These are phyloP conservation scores for Yamagishiella unicocca DNA, from an alignment of 139 green algal species.

Conservation along the genomic window DNA sequence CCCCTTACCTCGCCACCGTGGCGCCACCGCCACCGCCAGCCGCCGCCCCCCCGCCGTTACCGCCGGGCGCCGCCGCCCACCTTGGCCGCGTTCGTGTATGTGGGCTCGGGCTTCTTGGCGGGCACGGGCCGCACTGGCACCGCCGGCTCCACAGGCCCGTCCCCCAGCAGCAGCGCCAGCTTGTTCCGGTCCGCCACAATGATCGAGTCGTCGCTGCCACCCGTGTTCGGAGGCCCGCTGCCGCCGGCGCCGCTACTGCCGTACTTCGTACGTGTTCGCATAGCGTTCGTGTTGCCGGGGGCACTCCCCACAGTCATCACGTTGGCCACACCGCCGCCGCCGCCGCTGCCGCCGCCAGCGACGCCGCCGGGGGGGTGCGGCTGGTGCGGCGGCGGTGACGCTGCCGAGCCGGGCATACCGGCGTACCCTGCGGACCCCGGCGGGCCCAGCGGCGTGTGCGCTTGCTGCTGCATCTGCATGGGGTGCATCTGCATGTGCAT, in stretches of 20 bases:
- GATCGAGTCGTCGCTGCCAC: constrained; percentile 9
- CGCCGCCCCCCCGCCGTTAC: too few relatives aligned
- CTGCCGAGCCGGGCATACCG: not conserved
- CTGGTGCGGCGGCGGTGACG: too few relatives aligned
- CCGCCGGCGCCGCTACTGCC: not conserved
- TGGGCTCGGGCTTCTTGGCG: not conserved
- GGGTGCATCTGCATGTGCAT: not conserved
- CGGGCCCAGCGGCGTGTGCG: not conserved
- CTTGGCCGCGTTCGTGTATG: constrained; percentile 41
- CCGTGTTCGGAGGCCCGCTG: not conserved
- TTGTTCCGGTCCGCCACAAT: constrained; percentile 36
- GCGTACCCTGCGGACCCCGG: too few relatives aligned
- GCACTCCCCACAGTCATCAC: constrained; percentile 14
- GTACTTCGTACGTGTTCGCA: constrained; percentile 3
- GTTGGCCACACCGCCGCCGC: not conserved
- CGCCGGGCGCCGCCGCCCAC: not conserved
- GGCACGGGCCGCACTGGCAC: constrained; percentile 34
- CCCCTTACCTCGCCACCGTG: too few relatives aligned
- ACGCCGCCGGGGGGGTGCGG: not conserved
- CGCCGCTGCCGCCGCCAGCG: not conserved
- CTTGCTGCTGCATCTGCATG: not conserved
- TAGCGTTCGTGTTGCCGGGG: not conserved
- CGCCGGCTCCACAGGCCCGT: constrained; percentile 9
- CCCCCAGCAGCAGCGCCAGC: constrained; percentile 42
- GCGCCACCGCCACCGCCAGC: too few relatives aligned